A percentile compares a stretch with the other conserved stretches of the same genome.
Conservation (phyloP, 441 rosid species). For the Geranium incanum region DNA sequence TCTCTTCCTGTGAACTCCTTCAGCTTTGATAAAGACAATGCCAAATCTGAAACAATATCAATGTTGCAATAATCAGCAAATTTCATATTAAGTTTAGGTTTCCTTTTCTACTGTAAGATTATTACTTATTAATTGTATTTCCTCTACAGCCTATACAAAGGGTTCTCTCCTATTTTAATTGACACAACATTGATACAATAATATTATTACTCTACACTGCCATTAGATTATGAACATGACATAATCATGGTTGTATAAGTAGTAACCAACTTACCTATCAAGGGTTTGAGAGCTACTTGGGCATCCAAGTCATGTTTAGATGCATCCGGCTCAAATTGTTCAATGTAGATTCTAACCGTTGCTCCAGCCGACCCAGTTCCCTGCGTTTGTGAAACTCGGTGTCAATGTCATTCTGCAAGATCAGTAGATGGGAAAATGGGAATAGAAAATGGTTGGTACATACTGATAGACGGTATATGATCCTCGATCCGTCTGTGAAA, state of each 20-base stretch:
- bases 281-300: conserved; percentile 67
- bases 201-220: too few relatives aligned
- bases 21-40: conserved; percentile 74
- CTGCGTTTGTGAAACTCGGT: conserved; percentile 27
- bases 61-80: too few relatives aligned
- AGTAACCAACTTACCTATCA: conserved; percentile 48
- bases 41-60: conserved; percentile 55
- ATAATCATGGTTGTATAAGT: too few relatives aligned
- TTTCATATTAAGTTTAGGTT: too few relatives aligned
- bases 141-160: too few relatives aligned
- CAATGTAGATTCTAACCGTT: conserved; percentile 71
- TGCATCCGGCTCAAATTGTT: conserved; percentile 76
- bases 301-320: conserved; percentile 86
- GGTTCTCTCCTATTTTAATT: too few relatives aligned
- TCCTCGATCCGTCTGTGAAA: neutral
- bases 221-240: too few relatives aligned
- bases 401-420: neutral
- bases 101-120: too few relatives aligned
- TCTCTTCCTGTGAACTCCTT: conserved; percentile 90
- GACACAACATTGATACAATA: too few relatives aligned
- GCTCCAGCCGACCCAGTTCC: conserved; percentile 98
- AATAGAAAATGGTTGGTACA: neutral
- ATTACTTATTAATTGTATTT: too few relatives aligned
- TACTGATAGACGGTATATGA: conserved; percentile 8
- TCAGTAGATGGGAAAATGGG: neutral